Evolutionary conservation across 108 stramenopile species (phyloP).

Genomic region (Cyclotella distinguenda): DNA sequence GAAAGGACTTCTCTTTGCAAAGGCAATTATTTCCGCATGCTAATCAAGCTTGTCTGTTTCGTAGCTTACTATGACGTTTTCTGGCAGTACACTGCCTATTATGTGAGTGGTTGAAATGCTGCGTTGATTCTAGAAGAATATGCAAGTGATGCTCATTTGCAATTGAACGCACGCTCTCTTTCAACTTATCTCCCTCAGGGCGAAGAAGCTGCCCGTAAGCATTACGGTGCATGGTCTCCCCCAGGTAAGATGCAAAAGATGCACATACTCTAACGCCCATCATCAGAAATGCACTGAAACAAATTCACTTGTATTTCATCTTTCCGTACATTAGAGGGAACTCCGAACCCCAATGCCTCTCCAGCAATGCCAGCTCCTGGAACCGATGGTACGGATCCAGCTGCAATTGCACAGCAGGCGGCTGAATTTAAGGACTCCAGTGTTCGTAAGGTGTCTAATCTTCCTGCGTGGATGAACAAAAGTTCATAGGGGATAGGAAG

Average conservation of each 20-base stretch:
- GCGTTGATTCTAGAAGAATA: too few relatives aligned
- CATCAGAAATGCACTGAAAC: too few relatives aligned
- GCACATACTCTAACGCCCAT: too few relatives aligned
- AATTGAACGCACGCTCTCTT: too few relatives aligned
- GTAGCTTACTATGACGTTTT: slow-evolving; percentile 92
- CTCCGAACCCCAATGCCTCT: slow-evolving; percentile 83
- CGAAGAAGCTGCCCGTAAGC: slow-evolving; percentile 82
- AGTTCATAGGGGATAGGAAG: not conserved
- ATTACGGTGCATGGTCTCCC: slow-evolving; percentile 89
- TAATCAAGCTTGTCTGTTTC: too few relatives aligned
- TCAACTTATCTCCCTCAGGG: slow-evolving; percentile 21
- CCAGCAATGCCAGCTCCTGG: slow-evolving; percentile 18
- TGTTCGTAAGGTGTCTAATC: slow-evolving; percentile 78
- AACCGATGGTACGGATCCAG: slow-evolving; percentile 13
- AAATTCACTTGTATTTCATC: too few relatives aligned
- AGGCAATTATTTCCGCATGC: too few relatives aligned
- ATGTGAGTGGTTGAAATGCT: slow-evolving; percentile 12
- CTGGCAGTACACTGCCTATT: slow-evolving; percentile 81
- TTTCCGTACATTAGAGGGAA: slow-evolving; percentile 48
- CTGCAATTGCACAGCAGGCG: not conserved
- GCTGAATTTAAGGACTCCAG: slow-evolving; percentile 68
- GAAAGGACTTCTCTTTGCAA: too few relatives aligned
- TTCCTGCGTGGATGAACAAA: slow-evolving; percentile 88
- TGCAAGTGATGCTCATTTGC: too few relatives aligned
- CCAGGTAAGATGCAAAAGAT: too few relatives aligned